Base-by-base conservation (phyloP, 192 early-diverging fungal species). In the Thamnidium elegans region DNA sequence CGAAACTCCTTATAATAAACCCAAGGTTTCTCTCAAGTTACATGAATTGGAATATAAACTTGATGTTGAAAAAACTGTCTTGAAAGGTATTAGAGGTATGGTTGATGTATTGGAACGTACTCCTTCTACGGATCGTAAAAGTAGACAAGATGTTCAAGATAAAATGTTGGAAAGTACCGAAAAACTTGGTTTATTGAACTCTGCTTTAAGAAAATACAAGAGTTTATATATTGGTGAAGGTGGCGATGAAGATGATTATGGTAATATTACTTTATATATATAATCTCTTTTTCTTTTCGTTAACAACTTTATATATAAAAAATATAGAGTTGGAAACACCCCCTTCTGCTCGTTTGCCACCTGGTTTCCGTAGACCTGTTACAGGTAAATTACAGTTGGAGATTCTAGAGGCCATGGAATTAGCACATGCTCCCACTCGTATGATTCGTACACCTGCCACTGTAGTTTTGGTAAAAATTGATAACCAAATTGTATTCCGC, bases 31-130 rank as follows among this genome's bases (percentile, higher is more conserved):
- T 36, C 79, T 88, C 72, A 94, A 93, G 75, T 79, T 97, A 20
- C 83, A 86, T 31, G 92, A 96, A 75, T 81, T 95, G 47, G 86
- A 87, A 34, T 88, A 85, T 67, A 96, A 97, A 78, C 84, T 98
- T 9, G 91, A 94, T 63, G 89, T 98, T 20, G 97, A 99, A 82
- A 87, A 81, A 67, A 93, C 94, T 72, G 86, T 99, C 42, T 85
- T 87, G 63, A 90, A 87, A 31, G 93, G 89, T 43, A 89, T 89
- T 5, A 83, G 90, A 65, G 70, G 82, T 42, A 84, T 95, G 62
- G 62, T 54, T 4, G 56, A 70, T 21, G 74, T 78, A 50, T 77
- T 78, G 44, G 78, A 78, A 59, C 65, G 73, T 26, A 79, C 84
- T 62, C 80, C 81, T 10, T 75, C 76, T 11, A 75, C 72, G 55